phyloP scores from a whole-genome alignment of 2,329 filamentous ascomycete genomes.

The Verticillium nubilum region DNA sequence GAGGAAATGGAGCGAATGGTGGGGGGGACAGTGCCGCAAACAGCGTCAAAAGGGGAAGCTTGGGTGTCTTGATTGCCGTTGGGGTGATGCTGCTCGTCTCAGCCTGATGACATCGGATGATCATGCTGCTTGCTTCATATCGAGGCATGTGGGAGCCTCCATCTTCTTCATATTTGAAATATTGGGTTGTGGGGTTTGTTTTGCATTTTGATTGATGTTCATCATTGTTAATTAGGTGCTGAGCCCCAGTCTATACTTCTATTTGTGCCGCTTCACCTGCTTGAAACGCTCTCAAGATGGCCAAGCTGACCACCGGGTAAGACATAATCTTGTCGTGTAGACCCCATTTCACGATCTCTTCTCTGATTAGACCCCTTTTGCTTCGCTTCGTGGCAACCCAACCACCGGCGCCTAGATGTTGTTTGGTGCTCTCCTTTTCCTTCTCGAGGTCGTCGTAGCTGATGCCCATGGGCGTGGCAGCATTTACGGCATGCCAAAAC shows the following conservation, averaged over 20 bases:
- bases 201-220: too few species aligned
- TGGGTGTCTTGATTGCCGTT: not conserved
- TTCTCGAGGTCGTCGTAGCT: slow-evolving; percentile 37
- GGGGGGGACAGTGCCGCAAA: not conserved
- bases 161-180: too few species aligned
- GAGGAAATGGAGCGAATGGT: not conserved
- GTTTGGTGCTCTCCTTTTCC: slow-evolving; percentile 31
- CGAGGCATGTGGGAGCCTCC: too few species aligned
- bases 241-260: too few species aligned
- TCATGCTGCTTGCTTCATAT: too few species aligned
- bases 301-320: slow-evolving; percentile 46
- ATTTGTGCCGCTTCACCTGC: not conserved
- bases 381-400: slow-evolving; percentile 42
- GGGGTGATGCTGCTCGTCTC: not conserved
- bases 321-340: slow-evolving; percentile 55
- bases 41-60: not conserved
- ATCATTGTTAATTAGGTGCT: too few species aligned
- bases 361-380: slow-evolving; percentile 40
- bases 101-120: not conserved
- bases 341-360: slow-evolving; percentile 50
- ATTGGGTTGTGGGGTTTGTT: too few species aligned
- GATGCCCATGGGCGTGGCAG: slow-evolving; percentile 28
- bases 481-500: slow-evolving; percentile 52
- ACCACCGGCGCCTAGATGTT: slow-evolving; percentile 40
- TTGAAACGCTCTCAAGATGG: slow-evolving; percentile 40